A percentile compares a stretch with the other conserved stretches of the same genome.
Evolutionary conservation across 2,329 filamentous ascomycete species (phyloP).

Genomic region (Sporothrix pseudoabietina): DNA sequence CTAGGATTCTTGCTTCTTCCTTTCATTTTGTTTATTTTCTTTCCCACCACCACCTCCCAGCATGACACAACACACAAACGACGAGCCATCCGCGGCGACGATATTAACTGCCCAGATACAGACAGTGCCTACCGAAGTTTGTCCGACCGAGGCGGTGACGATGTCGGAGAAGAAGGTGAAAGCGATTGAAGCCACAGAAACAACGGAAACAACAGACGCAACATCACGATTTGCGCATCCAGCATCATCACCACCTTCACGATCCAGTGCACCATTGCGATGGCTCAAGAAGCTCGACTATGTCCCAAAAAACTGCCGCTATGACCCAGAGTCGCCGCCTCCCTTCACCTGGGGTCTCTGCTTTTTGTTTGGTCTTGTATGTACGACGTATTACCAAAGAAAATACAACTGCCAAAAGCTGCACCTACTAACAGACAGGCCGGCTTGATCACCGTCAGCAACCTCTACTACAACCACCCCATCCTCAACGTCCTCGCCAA

Average conservation of each 20-base stretch:
- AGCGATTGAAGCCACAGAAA: neutral
- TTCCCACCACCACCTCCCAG: neutral
- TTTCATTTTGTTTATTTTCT: neutral
- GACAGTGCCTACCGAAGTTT: neutral
- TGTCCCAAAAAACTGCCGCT: slow-evolving; percentile 22
- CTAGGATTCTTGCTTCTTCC: neutral
- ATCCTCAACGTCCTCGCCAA: slow-evolving; percentile 67
- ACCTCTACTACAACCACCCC: slow-evolving; percentile 76
- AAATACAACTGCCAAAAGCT: neutral
- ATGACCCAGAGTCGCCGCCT: slow-evolving; percentile 25
- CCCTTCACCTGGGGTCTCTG: slow-evolving; percentile 23
- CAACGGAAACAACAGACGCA: neutral
- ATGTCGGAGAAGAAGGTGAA: neutral
- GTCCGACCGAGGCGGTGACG: neutral
- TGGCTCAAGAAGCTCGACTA: slow-evolving; percentile 9
- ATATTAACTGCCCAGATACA: neutral
- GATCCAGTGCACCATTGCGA: neutral
- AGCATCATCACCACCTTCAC: neutral
- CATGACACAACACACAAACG: slow-evolving; percentile 4
- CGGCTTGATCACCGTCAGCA: slow-evolving; percentile 64
- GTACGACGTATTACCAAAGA: neutral
- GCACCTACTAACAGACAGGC: slow-evolving; percentile 12
- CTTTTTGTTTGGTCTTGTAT: slow-evolving; percentile 15
- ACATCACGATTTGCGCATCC: neutral
- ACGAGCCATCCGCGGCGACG: neutral